Evolutionary conservation across 306 rosid species (phyloP).

Genomic region (Vigna angularis): DNA sequence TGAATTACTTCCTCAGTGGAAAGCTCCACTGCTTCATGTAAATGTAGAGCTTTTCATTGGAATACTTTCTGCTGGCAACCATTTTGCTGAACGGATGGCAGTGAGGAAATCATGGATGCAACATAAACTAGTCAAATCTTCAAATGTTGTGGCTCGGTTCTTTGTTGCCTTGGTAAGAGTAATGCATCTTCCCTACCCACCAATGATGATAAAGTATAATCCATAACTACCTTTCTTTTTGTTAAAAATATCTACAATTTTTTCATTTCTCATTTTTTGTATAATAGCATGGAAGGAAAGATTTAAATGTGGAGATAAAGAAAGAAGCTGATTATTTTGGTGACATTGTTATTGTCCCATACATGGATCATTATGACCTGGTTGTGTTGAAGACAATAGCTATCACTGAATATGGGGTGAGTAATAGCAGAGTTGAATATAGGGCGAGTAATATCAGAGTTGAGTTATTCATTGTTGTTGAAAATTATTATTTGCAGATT

Average conservation of each 20-base stretch:
- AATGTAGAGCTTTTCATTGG: slow-evolving; percentile 71
- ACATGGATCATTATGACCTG: slow-evolving; percentile 78
- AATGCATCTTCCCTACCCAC: not conserved
- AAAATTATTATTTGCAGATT: slow-evolving; percentile 51
- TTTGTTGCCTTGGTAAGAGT: slow-evolving; percentile 75
- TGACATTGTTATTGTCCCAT: slow-evolving; percentile 71
- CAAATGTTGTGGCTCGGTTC: slow-evolving; percentile 65
- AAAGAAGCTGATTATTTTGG: slow-evolving; percentile 77
- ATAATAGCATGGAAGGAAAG: slow-evolving; percentile 72
- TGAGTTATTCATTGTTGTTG: slow-evolving; percentile 13
- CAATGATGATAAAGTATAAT: slow-evolving; percentile 2
- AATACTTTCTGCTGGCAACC: slow-evolving; percentile 81
- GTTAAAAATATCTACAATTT: slow-evolving; percentile 25
- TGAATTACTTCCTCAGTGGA: slow-evolving; percentile 71
- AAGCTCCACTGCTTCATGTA: slow-evolving; percentile 54
- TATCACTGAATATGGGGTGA: slow-evolving; percentile 78
- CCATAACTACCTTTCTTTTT: not conserved
- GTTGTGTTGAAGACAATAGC: slow-evolving; percentile 82
- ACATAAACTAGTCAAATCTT: slow-evolving; percentile 65
- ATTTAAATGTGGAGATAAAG: slow-evolving; percentile 66
- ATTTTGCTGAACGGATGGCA: slow-evolving; percentile 84
- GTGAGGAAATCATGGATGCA: slow-evolving; percentile 90
- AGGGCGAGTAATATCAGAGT: too few relatives aligned
- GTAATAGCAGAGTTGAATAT: slow-evolving; percentile 37
- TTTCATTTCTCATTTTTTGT: slow-evolving; percentile 39